Evolutionary conservation across 2,329 filamentous ascomycete species (phyloP).

Genomic region (Rutstroemia sydowiana): DNA sequence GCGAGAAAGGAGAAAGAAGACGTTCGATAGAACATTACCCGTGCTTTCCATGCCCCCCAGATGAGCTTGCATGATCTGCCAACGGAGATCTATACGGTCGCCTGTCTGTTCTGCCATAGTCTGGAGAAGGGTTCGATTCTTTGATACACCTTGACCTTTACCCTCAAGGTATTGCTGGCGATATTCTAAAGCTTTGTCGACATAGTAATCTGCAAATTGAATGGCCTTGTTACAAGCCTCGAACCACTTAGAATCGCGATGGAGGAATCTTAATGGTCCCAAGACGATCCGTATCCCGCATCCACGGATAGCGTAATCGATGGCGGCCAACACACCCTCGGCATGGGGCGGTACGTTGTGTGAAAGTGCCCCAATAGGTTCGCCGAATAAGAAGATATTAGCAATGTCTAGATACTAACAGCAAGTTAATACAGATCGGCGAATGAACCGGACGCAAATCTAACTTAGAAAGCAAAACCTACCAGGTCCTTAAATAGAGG

Average conservation of each 20-base stretch:
- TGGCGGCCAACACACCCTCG: background rate
- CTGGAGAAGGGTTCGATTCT: background rate
- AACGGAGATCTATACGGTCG: constrained; percentile 33
- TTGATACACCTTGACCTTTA: background rate
- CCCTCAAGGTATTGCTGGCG: background rate
- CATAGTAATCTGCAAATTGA: background rate
- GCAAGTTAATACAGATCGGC: background rate
- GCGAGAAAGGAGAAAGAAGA: background rate
- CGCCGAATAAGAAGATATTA: constrained; percentile 42
- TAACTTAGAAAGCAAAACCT: background rate
- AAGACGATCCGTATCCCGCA: background rate
- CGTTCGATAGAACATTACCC: constrained; percentile 28
- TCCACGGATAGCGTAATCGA: background rate
- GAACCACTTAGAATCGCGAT: background rate
- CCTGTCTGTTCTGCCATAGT: constrained; percentile 23
- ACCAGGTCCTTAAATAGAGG: background rate
- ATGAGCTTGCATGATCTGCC: constrained; percentile 29
- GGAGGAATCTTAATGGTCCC: background rate
- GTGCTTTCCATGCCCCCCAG: constrained; percentile 37
- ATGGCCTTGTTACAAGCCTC: background rate
- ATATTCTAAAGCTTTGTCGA: background rate
- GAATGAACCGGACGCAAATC: no score
- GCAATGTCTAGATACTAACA: background rate
- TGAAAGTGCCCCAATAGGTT: constrained; percentile 35
- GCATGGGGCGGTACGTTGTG: background rate